phyloP scores from a whole-genome alignment of 176 grass and related monocot genomes.

The Eragrostis nindensis region DNA sequence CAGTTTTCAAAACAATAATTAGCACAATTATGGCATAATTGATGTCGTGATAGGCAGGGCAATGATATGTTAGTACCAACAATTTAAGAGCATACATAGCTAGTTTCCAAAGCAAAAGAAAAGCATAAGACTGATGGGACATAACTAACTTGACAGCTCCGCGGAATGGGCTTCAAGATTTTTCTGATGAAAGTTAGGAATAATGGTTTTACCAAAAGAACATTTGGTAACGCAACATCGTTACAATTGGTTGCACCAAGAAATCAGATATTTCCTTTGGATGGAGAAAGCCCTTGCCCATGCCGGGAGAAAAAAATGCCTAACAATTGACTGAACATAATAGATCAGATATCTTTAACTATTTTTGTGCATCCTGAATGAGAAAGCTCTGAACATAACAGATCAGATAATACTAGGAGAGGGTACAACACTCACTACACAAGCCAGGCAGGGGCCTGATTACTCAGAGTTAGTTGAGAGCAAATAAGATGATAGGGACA shows the following conservation, averaged over 20 bases:
- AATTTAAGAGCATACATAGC: slow-evolving; percentile 50
- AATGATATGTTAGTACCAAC: slow-evolving; percentile 66
- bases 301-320: slow-evolving; percentile 12
- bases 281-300: slow-evolving; percentile 1
- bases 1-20: slow-evolving; percentile 58
- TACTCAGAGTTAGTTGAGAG: slow-evolving; percentile 54
- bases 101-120: slow-evolving; percentile 62
- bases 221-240: slow-evolving; percentile 12
- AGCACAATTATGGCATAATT: slow-evolving; percentile 47
- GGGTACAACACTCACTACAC: slow-evolving; percentile 13
- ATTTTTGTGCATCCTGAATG: slow-evolving; percentile 32
- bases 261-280: neutral
- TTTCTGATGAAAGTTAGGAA: slow-evolving; percentile 44
- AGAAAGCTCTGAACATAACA: neutral
- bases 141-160: slow-evolving; percentile 57
- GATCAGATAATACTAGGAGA: slow-evolving; percentile 24
- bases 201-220: slow-evolving; percentile 32
- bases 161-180: slow-evolving; percentile 42
- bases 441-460: slow-evolving; percentile 33
- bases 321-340: slow-evolving; percentile 35
- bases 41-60: slow-evolving; percentile 50
- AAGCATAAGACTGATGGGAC: slow-evolving; percentile 44
- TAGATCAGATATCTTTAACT: slow-evolving; percentile 39
- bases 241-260: neutral
- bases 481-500: slow-evolving; percentile 53